Evolutionary conservation across 768 basidiomycete species (phyloP).

Genomic region (Leucosporidium yakuticum): DNA sequence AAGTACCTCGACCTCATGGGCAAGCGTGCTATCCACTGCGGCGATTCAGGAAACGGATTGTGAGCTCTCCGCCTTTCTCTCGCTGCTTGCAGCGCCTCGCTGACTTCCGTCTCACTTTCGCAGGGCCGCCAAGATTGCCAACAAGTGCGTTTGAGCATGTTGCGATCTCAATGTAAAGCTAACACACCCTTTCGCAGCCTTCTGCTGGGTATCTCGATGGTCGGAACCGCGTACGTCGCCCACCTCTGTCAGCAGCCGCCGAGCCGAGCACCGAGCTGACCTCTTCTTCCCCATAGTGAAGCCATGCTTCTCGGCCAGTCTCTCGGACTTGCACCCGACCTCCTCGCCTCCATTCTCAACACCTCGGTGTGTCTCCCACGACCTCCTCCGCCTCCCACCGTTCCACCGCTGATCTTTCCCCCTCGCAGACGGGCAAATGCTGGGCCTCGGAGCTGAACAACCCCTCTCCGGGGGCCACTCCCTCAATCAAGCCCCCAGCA

Average conservation of each 20-base stretch:
- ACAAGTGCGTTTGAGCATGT: slow-evolving; percentile 50
- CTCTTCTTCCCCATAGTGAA: slow-evolving; percentile 46
- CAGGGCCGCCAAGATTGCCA: slow-evolving; percentile 77
- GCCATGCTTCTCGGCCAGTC: slow-evolving; percentile 80
- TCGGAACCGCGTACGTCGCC: slow-evolving; percentile 33
- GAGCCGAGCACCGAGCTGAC: neutral
- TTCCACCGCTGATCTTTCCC: too few species aligned
- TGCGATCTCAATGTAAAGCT: slow-evolving; percentile 44
- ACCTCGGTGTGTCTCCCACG: slow-evolving; percentile 42
- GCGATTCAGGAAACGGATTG: slow-evolving; percentile 70
- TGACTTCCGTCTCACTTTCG: neutral
- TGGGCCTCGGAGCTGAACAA: slow-evolving; percentile 57
- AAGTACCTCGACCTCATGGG: slow-evolving; percentile 71
- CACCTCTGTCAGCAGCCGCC: too few species aligned
- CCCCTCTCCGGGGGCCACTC: slow-evolving; percentile 67
- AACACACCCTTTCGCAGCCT: slow-evolving; percentile 3
- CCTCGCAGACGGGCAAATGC: slow-evolving; percentile 31
- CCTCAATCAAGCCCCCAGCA: slow-evolving; percentile 64
- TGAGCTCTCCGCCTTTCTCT: neutral
- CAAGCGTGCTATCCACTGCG: slow-evolving; percentile 72
- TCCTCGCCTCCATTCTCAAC: slow-evolving; percentile 77
- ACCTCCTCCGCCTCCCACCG: neutral
- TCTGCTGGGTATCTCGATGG: slow-evolving; percentile 52
- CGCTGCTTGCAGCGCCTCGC: neutral
- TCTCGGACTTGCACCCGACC: slow-evolving; percentile 67